Conservation (phyloP, 257 asterid genomes). For the Ehretia macrophylla region DNA sequence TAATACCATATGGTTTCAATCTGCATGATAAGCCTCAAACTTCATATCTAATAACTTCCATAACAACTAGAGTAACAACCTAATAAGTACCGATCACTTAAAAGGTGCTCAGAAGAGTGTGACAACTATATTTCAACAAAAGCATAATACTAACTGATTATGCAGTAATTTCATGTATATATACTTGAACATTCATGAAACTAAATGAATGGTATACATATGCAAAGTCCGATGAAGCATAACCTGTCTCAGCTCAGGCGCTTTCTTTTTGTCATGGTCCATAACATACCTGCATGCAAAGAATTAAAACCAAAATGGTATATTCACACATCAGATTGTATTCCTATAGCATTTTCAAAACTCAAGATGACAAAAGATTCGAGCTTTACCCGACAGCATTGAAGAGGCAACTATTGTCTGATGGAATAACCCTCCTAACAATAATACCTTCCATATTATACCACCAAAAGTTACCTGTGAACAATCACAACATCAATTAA, state of each 20-base stretch:
- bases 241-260: slow-evolving; percentile 91
- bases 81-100: too few species aligned
- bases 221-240: neutral
- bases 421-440: slow-evolving; percentile 82
- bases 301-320: slow-evolving; percentile 11
- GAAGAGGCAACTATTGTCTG: slow-evolving; percentile 96
- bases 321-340: slow-evolving; percentile 1
- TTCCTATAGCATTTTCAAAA: slow-evolving; percentile 1
- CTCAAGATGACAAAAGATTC: slow-evolving; percentile 2
- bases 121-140: too few species aligned
- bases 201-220: too few species aligned
- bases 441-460: slow-evolving; percentile 64
- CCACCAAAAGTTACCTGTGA: slow-evolving; percentile 7
- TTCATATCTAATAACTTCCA: neutral
- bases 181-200: too few species aligned
- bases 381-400: slow-evolving; percentile 88
- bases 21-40: too few species aligned
- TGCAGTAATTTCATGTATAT: too few species aligned
- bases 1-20: too few species aligned
- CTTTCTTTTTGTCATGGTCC: slow-evolving; percentile 83
- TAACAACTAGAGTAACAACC: too few species aligned
- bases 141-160: too few species aligned
- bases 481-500: slow-evolving; percentile 30
- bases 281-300: slow-evolving; percentile 66
- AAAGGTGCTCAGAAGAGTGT: too few species aligned